These are phyloP conservation scores for Leccinum pachyderme DNA, from an alignment of 1,284 basidiomycete genomes.

Conservation along the genomic window DNA sequence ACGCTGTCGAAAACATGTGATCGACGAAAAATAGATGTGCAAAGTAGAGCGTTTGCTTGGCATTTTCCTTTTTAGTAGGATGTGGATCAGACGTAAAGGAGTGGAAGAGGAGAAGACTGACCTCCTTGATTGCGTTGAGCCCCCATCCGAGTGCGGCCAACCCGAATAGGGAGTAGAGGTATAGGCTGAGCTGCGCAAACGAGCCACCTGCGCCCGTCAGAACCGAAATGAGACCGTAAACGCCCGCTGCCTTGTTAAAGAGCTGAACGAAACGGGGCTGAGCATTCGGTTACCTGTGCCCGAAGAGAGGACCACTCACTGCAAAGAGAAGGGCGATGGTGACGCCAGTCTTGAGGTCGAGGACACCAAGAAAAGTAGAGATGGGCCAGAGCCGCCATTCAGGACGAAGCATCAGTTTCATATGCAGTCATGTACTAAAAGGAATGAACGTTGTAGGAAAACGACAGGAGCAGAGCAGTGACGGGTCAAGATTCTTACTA, in stretches of 20 bases:
- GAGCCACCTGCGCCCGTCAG: slow-evolving; percentile 84
- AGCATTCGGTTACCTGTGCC: slow-evolving; percentile 3
- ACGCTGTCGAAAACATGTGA: slow-evolving; percentile 89
- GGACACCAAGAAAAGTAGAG: slow-evolving; percentile 75
- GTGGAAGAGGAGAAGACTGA: slow-evolving; percentile 36
- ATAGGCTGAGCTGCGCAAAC: slow-evolving; percentile 87
- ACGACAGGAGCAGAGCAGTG: not conserved
- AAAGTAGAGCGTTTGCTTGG: slow-evolving; percentile 82
- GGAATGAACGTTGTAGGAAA: slow-evolving; percentile 7
- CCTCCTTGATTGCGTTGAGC: slow-evolving; percentile 79
- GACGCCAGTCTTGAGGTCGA: slow-evolving; percentile 90
- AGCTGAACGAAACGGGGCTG: slow-evolving; percentile 47
- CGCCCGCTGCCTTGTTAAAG: slow-evolving; percentile 97
- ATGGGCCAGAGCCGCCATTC: slow-evolving; percentile 80
- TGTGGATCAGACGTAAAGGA: not conserved
- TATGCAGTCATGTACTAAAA: slow-evolving; percentile 38
- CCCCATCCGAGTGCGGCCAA: slow-evolving; percentile 88
- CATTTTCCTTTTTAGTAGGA: slow-evolving; percentile 68
- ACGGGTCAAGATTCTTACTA: not conserved
- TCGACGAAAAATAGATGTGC: slow-evolving; percentile 92
- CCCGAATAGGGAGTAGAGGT: slow-evolving; percentile 87
- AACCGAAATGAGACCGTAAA: slow-evolving; percentile 93
- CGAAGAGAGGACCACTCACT: slow-evolving; percentile 44
- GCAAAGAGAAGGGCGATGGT: slow-evolving; percentile 84
- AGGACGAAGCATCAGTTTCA: slow-evolving; percentile 78